These are phyloP conservation scores for Plasmodium gonderi DNA, from an alignment of 169 alveolate genomes.

Conservation along the genomic window DNA sequence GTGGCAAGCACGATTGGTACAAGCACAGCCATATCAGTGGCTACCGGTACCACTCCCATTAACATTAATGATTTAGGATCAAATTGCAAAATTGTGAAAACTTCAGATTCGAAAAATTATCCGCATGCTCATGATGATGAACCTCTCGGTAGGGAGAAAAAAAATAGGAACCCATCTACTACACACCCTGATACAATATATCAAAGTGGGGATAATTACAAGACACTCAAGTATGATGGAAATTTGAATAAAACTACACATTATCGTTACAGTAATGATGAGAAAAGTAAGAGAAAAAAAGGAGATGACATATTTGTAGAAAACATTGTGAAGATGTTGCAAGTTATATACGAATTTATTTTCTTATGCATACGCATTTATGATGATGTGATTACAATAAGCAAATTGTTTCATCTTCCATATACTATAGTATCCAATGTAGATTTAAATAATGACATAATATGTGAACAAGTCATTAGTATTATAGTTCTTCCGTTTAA, in stretches of 20 bases:
- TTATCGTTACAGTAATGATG: neutral
- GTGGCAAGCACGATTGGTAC: neutral
- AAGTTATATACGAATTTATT: conserved; percentile 60
- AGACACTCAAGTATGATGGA: too few relatives aligned
- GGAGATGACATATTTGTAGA: conserved; percentile 6
- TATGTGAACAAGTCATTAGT: conserved; percentile 37
- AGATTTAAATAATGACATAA: conserved; percentile 4
- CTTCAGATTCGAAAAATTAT: neutral
- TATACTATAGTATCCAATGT: conserved; percentile 42
- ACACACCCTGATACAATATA: too few relatives aligned
- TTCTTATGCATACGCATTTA: conserved; percentile 57
- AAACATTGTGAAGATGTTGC: conserved; percentile 49
- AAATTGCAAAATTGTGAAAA: neutral
- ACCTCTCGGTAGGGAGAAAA: too few relatives aligned
- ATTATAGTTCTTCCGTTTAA: conserved; percentile 62
- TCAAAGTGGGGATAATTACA: too few relatives aligned
- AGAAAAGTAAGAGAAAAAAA: neutral
- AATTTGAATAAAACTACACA: too few relatives aligned
- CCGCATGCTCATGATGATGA: too few relatives aligned
- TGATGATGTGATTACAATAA: conserved; percentile 27
- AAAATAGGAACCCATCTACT: too few relatives aligned
- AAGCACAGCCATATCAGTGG: neutral
- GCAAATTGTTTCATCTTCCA: conserved; percentile 33
- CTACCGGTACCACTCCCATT: neutral
- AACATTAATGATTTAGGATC: neutral